Conservation (phyloP, 2,329 filamentous ascomycete species). For the Fusarium pseudoanthophilum region DNA sequence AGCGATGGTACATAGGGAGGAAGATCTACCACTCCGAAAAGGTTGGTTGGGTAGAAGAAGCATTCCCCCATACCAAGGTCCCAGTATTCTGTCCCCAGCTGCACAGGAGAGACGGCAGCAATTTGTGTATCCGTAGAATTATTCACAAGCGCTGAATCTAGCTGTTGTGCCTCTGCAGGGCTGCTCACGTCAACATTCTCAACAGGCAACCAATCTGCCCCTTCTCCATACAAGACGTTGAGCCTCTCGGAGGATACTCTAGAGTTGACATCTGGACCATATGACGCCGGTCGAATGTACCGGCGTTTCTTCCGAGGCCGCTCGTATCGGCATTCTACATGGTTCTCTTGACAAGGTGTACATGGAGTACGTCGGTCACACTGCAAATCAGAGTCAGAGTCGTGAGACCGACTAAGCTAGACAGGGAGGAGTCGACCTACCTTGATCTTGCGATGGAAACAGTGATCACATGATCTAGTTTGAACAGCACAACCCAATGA, state of each 20-base stretch:
- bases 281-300: neutral
- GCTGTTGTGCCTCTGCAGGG: neutral
- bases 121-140: neutral
- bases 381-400: neutral
- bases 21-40: neutral
- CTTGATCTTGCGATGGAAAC: neutral
- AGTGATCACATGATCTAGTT: neutral
- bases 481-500: neutral
- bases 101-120: no score
- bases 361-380: neutral
- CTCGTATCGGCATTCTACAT: neutral
- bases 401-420: no score
- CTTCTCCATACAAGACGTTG: no score
- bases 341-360: neutral
- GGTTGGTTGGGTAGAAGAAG: neutral
- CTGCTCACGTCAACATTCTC: neutral
- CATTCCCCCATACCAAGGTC: neutral
- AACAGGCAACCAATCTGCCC: neutral
- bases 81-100: neutral
- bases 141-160: fast-evolving
- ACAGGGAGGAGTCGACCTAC: neutral
- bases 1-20: neutral
- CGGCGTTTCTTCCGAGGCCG: neutral
- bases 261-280: neutral
- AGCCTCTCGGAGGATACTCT: neutral